Percentiles rank a stretch among this genome's conserved stretches.
These are phyloP conservation scores for Colletotrichum gigasporum DNA, from an alignment of 2,329 filamentous ascomycete species.

Conservation along the genomic window DNA sequence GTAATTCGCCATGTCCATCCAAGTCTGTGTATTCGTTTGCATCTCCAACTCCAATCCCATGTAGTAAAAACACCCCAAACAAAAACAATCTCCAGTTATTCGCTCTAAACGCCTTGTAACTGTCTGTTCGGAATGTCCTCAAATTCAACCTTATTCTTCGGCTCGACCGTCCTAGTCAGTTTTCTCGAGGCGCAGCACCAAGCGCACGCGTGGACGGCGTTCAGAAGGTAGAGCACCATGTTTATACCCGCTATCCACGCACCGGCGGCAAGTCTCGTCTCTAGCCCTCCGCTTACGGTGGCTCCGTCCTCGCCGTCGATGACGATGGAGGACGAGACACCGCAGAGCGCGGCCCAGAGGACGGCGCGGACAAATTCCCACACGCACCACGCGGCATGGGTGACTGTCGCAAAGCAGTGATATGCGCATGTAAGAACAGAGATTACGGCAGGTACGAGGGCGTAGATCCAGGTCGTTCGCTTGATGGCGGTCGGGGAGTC, in stretches of 20 bases:
- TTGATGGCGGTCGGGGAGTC: not conserved
- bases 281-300: not conserved
- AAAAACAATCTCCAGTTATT: not conserved
- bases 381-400: constrained; percentile 20
- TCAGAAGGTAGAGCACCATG: constrained; percentile 18
- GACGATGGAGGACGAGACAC: not conserved
- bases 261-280: constrained; percentile 1
- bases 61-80: no score
- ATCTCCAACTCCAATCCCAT: no score
- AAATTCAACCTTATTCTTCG: not conserved
- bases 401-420: constrained; percentile 19
- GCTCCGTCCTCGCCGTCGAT: not conserved
- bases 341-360: constrained; percentile 27
- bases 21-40: no score
- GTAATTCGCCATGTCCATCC: not conserved
- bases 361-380: constrained; percentile 24
- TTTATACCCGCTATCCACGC: constrained; percentile 19
- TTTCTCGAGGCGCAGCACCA: constrained; percentile 14
- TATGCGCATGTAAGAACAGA: constrained; percentile 17
- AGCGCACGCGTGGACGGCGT: constrained; percentile 3
- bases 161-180: not conserved
- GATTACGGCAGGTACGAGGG: constrained; percentile 15
- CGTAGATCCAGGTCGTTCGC: constrained; percentile 18
- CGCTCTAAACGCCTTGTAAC: not conserved
- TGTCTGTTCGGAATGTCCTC: not conserved